These are phyloP conservation scores for Penicillium robsamsonii DNA, from an alignment of 495 filamentous ascomycete genomes.

Conservation along the genomic window DNA sequence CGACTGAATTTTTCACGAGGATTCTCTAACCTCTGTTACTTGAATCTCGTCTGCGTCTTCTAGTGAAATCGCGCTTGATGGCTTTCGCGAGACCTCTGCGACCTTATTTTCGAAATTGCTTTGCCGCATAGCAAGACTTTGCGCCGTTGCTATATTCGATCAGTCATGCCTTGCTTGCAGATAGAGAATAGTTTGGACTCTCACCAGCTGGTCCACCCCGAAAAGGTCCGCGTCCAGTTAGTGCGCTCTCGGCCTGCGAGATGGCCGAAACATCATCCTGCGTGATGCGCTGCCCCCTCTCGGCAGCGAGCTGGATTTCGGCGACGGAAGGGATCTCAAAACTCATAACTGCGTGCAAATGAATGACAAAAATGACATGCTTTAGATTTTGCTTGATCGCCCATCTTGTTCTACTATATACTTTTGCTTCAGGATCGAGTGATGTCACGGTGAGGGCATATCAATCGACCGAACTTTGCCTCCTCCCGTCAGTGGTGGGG, in stretches of 20 bases:
- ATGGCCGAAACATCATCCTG: slow-evolving; percentile 35
- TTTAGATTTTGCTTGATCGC: neutral
- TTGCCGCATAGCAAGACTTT: slow-evolving; percentile 37
- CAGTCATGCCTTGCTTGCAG: neutral
- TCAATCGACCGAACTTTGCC: slow-evolving; percentile 10
- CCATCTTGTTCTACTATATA: slow-evolving; percentile 14
- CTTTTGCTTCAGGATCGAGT: slow-evolving; percentile 12
- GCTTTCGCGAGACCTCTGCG: slow-evolving; percentile 33
- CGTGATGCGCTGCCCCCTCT: slow-evolving; percentile 36
- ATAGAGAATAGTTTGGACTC: slow-evolving; percentile 13
- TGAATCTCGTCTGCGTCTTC: slow-evolving; percentile 36
- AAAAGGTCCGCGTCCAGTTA: slow-evolving; percentile 48
- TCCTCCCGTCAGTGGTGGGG: slow-evolving; percentile 8
- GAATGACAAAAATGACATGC: neutral
- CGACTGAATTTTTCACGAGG: neutral
- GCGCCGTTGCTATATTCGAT: slow-evolving; percentile 29
- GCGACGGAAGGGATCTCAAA: slow-evolving; percentile 28
- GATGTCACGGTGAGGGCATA: slow-evolving; percentile 36
- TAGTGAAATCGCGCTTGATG: slow-evolving; percentile 33
- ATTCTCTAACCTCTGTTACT: slow-evolving; percentile 27
- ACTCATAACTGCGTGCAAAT: slow-evolving; percentile 12
- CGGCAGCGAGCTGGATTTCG: slow-evolving; percentile 37
- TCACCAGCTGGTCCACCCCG: slow-evolving; percentile 55
- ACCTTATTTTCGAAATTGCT: slow-evolving; percentile 42
- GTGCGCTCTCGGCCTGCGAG: slow-evolving; percentile 36